Conservation (phyloP, 1,284 basidiomycete genomes). For the Meira nashicola region DNA sequence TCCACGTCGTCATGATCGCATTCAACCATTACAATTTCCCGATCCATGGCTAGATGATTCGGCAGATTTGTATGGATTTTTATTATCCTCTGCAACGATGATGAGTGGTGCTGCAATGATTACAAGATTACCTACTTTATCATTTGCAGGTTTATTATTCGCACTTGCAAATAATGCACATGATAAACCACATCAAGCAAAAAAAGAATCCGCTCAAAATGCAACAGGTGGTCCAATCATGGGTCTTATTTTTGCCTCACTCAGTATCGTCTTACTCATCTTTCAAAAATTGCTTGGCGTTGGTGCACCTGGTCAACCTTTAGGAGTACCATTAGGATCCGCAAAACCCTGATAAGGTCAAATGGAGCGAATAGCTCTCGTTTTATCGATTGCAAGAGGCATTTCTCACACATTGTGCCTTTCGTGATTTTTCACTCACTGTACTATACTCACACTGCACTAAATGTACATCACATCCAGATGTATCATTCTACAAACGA, state of each 20-base stretch:
- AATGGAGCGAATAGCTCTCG: no score
- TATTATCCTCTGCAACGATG: conserved; percentile 9
- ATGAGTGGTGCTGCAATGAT: conserved; percentile 9
- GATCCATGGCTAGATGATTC: conserved; percentile 6
- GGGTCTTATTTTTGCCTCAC: not conserved
- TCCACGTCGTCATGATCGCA: not conserved
- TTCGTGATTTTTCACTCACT: no score
- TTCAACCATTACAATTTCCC: conserved; percentile 3
- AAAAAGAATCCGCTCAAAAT: conserved; percentile 1
- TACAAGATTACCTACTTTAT: conserved; percentile 1
- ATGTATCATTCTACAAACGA: no score
- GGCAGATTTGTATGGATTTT: conserved; percentile 6
- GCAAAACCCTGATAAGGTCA: no score
- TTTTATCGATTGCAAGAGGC: no score
- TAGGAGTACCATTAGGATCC: no score
- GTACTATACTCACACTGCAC: no score
- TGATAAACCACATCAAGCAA: conserved; percentile 6
- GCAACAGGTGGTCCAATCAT: conserved; percentile 1
- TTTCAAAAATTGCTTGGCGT: no score
- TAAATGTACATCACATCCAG: no score
- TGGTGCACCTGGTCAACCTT: no score
- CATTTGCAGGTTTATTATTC: conserved; percentile 2
- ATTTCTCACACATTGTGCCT: no score
- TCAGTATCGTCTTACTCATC: no score
- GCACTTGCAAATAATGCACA: conserved; percentile 7